Base-by-base conservation (phyloP, 495 filamentous ascomycete species). In the Podospora pseudoanserina region DNA sequence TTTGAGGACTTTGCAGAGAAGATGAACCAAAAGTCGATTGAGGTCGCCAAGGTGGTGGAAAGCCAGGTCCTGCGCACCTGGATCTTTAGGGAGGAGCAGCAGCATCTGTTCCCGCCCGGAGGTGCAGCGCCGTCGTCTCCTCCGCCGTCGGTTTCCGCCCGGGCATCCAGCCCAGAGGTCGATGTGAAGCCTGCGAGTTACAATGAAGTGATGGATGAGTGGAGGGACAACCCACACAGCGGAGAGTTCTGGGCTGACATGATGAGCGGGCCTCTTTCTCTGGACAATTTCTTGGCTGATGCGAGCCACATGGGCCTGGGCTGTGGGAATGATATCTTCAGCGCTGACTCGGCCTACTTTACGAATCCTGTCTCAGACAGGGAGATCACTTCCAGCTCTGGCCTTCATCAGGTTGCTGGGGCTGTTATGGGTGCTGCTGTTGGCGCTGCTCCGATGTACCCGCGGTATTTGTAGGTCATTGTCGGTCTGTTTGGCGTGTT, bases 11-110 rank as follows among this genome's bases (percentile, higher is more conserved):
- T 74, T 1, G 67, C 74, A 15, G 64, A 67, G 6, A 63, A 66
- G 4, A 70, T 74, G 67, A 39, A 63, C 39, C 32, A 67, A 5
- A 73, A 71, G 57, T 62, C 73, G 13, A 28, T 27, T 23, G 71
- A 75, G 6, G 64, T 78, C 6, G 56, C 68, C 62, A 63, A 67
- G 15, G 65, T 69, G 11, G 56, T 75, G 0, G 63, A 73, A 20
- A 68, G 27, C 15, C 44, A 66, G 34, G 18, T 78, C 5, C 34
- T 71, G 13, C 69, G 69, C 0, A 77, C 70, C 0, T 73, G 49
- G 32, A 63, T 65, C 27, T 77, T 64, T 56, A 71, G 69, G 58
- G 57, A 70, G 4, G 67, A 68, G 32, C 72, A 71, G 49, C 44
- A 64, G 28, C 26, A 66, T 27, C 57, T 9, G 5, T 60, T 2